Base-by-base conservation (phyloP, 768 basidiomycete genomes). In the Agaricus sinodeliciosus region DNA sequence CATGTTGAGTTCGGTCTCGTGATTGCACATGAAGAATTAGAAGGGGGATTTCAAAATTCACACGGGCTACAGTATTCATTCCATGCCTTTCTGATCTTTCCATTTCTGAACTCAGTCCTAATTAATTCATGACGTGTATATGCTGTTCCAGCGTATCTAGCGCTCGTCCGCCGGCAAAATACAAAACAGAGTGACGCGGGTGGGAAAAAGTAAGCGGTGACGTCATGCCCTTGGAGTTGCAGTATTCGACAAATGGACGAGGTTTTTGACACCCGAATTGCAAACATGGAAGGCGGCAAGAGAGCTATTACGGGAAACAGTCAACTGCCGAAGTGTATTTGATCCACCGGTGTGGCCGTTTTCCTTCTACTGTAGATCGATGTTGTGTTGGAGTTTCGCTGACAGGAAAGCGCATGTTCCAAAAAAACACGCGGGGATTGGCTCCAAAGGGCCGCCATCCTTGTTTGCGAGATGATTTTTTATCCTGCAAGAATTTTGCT, bases 251-350 rank as follows among this genome's bases (percentile, higher is more conserved):
- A 18, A 16, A 16, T 41, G n/a, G 48, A 41, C 37, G 15, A 16
- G 26, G 48, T 49, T 49, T 49, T 49, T 13, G 22, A 41, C 39
- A 36, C 48, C 48, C 15, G 15, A 40, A 28, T 40, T 41, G 48
- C 48, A 49, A 49, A 49, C 48, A 41, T 40, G 48, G 39, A 49
- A 49, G 39, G 48, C 36, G 26, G 39, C 25, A 12, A 28, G 39
- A 9, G 16, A 13, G 39, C 48, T 31, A 49, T 49, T 49, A 49
- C 48, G 36, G 39, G 48, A 49, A 22, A n/a, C 3, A 28, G 15
- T 49, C 48, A 49, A 49, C 40, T 49, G 48, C 39, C 48, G 39
- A 49, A 49, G 48, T 25, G 28, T 49, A 49, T 40, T 26, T 18
- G 48, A 49, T 49, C 37, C 18, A n/a, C 22, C 25, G 16, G 37